Evolutionary conservation across 225 moss, liverwort and hornwort species (phyloP).

Genomic region (Marchantia paleacea): DNA sequence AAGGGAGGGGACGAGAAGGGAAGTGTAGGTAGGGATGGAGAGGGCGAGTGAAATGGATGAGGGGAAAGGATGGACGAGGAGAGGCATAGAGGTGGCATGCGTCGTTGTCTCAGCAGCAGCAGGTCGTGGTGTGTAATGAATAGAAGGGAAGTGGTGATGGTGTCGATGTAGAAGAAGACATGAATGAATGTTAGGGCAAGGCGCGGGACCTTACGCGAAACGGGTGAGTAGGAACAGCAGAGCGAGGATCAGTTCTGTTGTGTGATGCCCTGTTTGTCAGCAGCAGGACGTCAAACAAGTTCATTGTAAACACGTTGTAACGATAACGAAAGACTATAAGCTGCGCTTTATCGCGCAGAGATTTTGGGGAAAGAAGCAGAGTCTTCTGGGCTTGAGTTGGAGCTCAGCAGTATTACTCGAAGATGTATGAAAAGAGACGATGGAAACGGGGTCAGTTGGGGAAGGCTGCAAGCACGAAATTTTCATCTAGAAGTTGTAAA

Average conservation of each 20-base stretch:
- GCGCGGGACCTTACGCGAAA: background rate
- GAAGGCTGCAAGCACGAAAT: background rate
- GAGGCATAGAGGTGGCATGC: background rate
- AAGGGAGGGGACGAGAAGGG: background rate
- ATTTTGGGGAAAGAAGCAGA: background rate
- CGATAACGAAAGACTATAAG: background rate
- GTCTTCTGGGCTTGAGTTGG: background rate
- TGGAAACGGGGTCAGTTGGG: background rate
- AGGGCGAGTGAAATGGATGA: slow-evolving; percentile 6
- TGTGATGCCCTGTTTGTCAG: background rate
- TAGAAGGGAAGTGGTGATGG: background rate
- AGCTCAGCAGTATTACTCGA: background rate
- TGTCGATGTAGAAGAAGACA: background rate
- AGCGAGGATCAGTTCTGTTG: background rate
- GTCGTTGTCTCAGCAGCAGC: background rate
- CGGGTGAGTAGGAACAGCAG: slow-evolving; percentile 2
- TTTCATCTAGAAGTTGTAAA: slow-evolving; percentile 7
- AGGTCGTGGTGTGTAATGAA: background rate
- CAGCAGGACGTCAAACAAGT: background rate
- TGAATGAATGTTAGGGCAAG: background rate
- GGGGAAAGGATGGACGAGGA: background rate
- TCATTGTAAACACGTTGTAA: background rate
- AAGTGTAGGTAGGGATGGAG: background rate
- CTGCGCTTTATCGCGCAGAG: background rate
- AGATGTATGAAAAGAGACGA: background rate